Conservation (phyloP, 441 rosid genomes). For the Erodium moschatum region DNA sequence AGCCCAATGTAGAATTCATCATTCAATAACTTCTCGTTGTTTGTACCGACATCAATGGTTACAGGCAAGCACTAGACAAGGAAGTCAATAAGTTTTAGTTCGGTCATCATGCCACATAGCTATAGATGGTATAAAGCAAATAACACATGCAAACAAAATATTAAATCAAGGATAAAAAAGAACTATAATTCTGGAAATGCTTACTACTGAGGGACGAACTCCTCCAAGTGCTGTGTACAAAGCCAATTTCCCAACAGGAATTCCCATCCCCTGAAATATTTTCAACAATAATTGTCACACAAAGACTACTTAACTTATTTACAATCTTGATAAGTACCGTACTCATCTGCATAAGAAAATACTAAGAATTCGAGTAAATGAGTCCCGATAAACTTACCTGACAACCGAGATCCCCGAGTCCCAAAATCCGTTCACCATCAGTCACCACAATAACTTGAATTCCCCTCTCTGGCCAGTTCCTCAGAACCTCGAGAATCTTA, state of each 20-base stretch:
- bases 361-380: no score
- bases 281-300: constrained; percentile 3
- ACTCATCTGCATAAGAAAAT: not conserved
- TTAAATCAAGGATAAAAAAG: not conserved
- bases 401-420: constrained; percentile 93
- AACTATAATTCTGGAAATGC: constrained; percentile 6
- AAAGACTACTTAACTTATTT: not conserved
- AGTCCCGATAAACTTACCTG: constrained; percentile 38
- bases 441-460: constrained; percentile 79
- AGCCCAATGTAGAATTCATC: not conserved
- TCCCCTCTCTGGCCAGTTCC: constrained; percentile 69
- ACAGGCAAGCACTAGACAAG: not conserved
- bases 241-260: constrained; percentile 24
- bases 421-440: constrained; percentile 86
- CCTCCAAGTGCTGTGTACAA: constrained; percentile 27
- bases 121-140: no score
- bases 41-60: not conserved
- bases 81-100: not conserved
- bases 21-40: not conserved
- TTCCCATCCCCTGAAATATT: constrained; percentile 37
- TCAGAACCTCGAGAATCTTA: constrained; percentile 60
- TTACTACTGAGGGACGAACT: constrained; percentile 9
- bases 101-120: no score
- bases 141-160: not conserved
- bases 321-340: not conserved